phyloP scores from a whole-genome alignment of 768 basidiomycete genomes.

The Phaffia australis region DNA sequence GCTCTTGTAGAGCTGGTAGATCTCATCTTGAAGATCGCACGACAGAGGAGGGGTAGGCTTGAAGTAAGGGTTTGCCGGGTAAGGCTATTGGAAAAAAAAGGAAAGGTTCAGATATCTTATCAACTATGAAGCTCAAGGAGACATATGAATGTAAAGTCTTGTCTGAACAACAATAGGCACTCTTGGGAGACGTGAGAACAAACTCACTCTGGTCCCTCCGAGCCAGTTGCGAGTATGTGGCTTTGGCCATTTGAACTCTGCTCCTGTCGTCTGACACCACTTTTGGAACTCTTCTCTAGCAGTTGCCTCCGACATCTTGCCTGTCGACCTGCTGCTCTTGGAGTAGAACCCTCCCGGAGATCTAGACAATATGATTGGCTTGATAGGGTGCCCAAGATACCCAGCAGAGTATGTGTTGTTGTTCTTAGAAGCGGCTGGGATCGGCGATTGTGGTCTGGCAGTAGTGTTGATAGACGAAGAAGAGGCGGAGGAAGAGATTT shows the following conservation, averaged over 20 bases:
- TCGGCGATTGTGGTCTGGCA: neutral
- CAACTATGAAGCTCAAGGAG: neutral
- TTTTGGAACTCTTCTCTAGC: neutral
- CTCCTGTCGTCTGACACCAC: slow-evolving; percentile 7
- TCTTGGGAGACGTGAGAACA: too few species aligned
- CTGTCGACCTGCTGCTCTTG: neutral
- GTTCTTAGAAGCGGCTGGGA: neutral
- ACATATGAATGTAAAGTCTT: neutral
- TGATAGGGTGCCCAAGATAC: neutral
- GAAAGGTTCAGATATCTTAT: too few species aligned
- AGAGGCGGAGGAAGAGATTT: neutral
- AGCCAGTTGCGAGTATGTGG: slow-evolving; percentile 16
- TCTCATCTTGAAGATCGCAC: slow-evolving; percentile 22
- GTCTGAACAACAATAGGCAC: too few species aligned
- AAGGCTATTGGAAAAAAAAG: slow-evolving; percentile 4
- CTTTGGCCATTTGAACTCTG: slow-evolving; percentile 20
- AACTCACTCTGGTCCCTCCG: slow-evolving; percentile 23
- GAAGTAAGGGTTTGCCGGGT: slow-evolving; percentile 24
- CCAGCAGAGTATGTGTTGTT: neutral
- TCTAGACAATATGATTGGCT: neutral
- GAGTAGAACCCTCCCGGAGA: neutral
- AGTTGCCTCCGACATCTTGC: neutral
- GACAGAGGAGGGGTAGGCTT: slow-evolving; percentile 19
- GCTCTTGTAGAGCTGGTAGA: slow-evolving; percentile 19
- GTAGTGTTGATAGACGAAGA: slow-evolving; percentile 1